Percentiles rank a stretch among this genome's conserved stretches.
Evolutionary conservation across 2,329 filamentous ascomycete species (phyloP).

Genomic region (Sclerotinia minor): DNA sequence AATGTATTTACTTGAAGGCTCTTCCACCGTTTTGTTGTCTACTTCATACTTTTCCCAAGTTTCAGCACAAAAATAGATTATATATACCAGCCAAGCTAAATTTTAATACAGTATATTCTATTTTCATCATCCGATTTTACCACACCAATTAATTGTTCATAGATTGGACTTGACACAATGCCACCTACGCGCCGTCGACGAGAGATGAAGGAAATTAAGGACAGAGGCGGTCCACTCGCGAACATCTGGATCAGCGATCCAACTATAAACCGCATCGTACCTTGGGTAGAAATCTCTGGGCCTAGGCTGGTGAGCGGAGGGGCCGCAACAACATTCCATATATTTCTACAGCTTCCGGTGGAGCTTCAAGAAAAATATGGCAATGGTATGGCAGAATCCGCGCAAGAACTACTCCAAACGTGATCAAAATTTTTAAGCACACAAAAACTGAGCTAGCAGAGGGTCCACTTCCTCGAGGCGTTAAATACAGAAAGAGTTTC

Average conservation of each 20-base stretch:
- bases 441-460: neutral
- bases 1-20: neutral
- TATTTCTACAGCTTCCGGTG: neutral
- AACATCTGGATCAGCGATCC: no score
- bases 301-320: no score
- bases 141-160: neutral
- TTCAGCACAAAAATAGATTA: neutral
- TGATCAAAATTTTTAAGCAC: neutral
- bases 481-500: neutral
- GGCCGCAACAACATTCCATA: neutral
- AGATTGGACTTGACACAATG: neutral
- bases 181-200: fast-evolving
- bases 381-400: constrained; percentile 5
- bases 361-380: neutral
- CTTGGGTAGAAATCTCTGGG: no score
- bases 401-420: neutral
- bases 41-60: neutral
- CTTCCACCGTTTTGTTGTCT: neutral
- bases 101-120: neutral
- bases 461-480: neutral
- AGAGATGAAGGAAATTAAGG: no score
- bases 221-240: no score
- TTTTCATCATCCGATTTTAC: neutral
- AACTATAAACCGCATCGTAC: no score
- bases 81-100: neutral